Base-by-base conservation (phyloP, 1,284 basidiomycete species). In the Irpex lacteus region DNA sequence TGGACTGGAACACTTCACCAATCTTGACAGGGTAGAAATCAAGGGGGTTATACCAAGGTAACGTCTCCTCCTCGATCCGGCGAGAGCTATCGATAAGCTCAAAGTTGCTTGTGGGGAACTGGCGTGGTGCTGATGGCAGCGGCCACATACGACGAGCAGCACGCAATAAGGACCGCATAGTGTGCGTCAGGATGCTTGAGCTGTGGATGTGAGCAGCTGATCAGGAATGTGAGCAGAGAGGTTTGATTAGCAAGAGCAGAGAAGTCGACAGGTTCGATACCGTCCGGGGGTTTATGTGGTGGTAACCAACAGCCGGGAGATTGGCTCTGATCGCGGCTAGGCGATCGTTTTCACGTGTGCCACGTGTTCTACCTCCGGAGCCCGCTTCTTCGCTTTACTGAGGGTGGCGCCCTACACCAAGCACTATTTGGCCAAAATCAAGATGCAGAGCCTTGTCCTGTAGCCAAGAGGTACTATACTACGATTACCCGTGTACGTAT, bases 1-100 rank as follows among this genome's bases (percentile, higher is more conserved):
- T 54, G 9, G 63, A 61, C 5, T 68, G 57, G 32, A 69, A 68
- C 36, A 69, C 60, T 49, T 72, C 68, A 50, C 71, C 71, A 54
- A 70, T 68, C n/a, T 32, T 18, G 5, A 59, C 56, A 59, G 56
- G 56, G 36, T 59, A 59, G 32, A 38, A 59, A 2, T 44, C 34
- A 9, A 13, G 2, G 26, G 32, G n/a, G 56, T 18, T 11, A 5
- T 59, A 59, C 34, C 38, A 37, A 13, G 56, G 56, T 32, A 11
- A 59, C 4, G 56, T 59, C 26, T 59, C 56, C 34, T 59, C 56
- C 34, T 59, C 56, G 11, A 59, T 59, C 11, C 8, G 19, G 34
- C 36, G 56, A 9, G 34, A 59, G 15, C n/a, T 32, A 8, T 59
- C 56, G 21, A 59, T 36, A n/a, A n/a, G 15, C 5, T 59, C 21